Base-by-base conservation (phyloP, 179 eudicot genomes). In the Sideroxylon spinosum region DNA sequence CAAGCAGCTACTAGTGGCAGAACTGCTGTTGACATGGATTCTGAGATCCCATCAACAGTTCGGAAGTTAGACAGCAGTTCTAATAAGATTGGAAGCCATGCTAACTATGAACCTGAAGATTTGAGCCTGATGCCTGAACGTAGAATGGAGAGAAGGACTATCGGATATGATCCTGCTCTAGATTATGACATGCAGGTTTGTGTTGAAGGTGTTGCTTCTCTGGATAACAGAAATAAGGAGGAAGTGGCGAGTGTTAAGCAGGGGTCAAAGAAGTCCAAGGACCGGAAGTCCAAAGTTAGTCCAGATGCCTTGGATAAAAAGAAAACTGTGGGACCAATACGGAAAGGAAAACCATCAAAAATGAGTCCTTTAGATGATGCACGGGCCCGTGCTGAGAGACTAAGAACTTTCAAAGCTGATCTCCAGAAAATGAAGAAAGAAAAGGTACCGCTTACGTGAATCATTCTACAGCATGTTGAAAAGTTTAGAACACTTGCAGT, bases 371-470 rank as follows among this genome's bases (percentile, higher is more conserved):
- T 86, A 61, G 99, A 92, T 29, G 98, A 96, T 78, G 98, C 99
- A 20, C 90, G 94, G 56, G 97, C 97, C 74, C 99, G 99, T 76
- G 99, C 99, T 65, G 98, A 96, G 74, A 92, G 62, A 78, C 77
- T 96, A 78, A 87, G 99, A 75, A 77, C 92, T 68, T 96, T 79
- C 79, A 96, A 96, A 91, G 98, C 99, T 77, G 99, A 96, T 84
- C 90, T 94, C 73, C 98, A 92, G 86, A 94, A 92, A 87, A 79
- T 85, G 84, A 96, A 89, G 85, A 96, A 94, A 81, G 96, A 91
- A 84, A 85, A 94, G 97, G 99, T 96, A 88, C 29, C 26, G 55
- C 61, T 68, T 48, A 68, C 4, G 5, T 37, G 2, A 26, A 14
- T 37, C 14, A 22, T 44, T 57, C 60, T 55, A 37, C 44, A 10